Evolutionary conservation across 1,284 basidiomycete genomes (phyloP).

Genomic region (Rhizopogon hawkerae): DNA sequence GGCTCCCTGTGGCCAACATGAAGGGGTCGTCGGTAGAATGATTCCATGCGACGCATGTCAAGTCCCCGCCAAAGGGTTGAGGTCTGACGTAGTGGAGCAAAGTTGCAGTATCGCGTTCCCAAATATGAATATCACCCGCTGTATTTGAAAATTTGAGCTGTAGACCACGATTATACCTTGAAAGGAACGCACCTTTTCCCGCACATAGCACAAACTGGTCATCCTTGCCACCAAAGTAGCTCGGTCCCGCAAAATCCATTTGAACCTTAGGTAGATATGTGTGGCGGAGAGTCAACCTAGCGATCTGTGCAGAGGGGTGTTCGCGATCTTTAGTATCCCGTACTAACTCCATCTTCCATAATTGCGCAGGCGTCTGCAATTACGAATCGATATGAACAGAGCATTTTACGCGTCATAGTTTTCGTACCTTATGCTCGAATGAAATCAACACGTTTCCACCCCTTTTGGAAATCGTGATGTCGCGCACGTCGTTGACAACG

Average conservation of each 20-base stretch:
- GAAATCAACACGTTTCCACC: slow-evolving; percentile 61
- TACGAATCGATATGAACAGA: slow-evolving; percentile 7
- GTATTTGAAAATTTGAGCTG: slow-evolving; percentile 9
- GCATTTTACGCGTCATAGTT: background rate
- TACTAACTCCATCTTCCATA: slow-evolving; percentile 67
- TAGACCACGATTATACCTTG: slow-evolving; percentile 7
- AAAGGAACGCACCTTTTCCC: slow-evolving; percentile 48
- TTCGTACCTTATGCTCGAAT: slow-evolving; percentile 58
- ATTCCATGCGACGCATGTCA: slow-evolving; percentile 75
- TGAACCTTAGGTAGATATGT: slow-evolving; percentile 62
- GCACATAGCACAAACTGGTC: slow-evolving; percentile 71
- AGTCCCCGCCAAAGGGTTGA: slow-evolving; percentile 51
- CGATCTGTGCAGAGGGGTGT: slow-evolving; percentile 30
- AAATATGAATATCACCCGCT: slow-evolving; percentile 78
- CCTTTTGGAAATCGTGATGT: slow-evolving; percentile 57
- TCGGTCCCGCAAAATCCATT: slow-evolving; percentile 71
- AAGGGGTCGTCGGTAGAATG: slow-evolving; percentile 54
- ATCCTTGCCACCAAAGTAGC: slow-evolving; percentile 71
- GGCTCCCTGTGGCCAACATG: slow-evolving; percentile 73
- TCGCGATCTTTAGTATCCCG: slow-evolving; percentile 36
- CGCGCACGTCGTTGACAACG: slow-evolving; percentile 69
- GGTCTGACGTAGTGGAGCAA: slow-evolving; percentile 58
- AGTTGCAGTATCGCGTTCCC: slow-evolving; percentile 69
- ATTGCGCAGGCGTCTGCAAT: slow-evolving; percentile 62
- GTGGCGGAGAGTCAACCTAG: slow-evolving; percentile 49